These are phyloP conservation scores for Penicillium sp. DNA, from an alignment of 2,329 filamentous ascomycete genomes.

Conservation along the genomic window DNA sequence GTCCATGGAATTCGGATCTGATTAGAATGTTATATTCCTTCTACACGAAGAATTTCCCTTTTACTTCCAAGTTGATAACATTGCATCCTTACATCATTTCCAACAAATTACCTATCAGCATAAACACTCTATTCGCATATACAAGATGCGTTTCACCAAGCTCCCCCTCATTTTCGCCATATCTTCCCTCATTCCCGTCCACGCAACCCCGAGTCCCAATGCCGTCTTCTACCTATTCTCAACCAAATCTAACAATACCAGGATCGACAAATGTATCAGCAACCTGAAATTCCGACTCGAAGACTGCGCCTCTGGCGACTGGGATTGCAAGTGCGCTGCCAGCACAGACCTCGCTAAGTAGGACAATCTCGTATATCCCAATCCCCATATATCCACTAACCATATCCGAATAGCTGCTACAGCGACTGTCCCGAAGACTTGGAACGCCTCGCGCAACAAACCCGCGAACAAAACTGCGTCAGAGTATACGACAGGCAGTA, in stretches of 20 bases:
- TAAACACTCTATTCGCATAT: background rate
- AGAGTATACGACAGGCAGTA: background rate
- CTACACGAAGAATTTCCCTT: background rate
- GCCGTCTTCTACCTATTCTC: background rate
- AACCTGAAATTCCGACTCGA: slow-evolving; percentile 7
- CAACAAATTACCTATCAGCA: background rate
- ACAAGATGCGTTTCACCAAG: slow-evolving; percentile 1
- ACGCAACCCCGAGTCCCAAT: background rate
- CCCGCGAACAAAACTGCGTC: slow-evolving; percentile 2
- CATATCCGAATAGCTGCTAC: slow-evolving; percentile 4
- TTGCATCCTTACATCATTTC: background rate
- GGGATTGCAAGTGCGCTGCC: slow-evolving; percentile 4
- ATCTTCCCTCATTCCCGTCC: slow-evolving; percentile 1
- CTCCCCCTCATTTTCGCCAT: slow-evolving; percentile 4
- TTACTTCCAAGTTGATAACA: background rate
- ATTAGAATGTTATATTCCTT: background rate
- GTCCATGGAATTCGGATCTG: background rate
- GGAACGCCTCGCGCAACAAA: background rate
- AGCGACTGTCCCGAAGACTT: background rate
- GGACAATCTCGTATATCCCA: no score
- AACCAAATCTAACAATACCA: background rate
- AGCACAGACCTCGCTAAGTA: slow-evolving; percentile 6
- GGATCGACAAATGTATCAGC: slow-evolving; percentile 5
- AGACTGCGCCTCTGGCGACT: slow-evolving; percentile 6
- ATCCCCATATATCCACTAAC: background rate